Percentiles rank a stretch among this genome's conserved stretches.
Conservation (phyloP, 768 basidiomycete species). For the Arthromyces matolae region DNA sequence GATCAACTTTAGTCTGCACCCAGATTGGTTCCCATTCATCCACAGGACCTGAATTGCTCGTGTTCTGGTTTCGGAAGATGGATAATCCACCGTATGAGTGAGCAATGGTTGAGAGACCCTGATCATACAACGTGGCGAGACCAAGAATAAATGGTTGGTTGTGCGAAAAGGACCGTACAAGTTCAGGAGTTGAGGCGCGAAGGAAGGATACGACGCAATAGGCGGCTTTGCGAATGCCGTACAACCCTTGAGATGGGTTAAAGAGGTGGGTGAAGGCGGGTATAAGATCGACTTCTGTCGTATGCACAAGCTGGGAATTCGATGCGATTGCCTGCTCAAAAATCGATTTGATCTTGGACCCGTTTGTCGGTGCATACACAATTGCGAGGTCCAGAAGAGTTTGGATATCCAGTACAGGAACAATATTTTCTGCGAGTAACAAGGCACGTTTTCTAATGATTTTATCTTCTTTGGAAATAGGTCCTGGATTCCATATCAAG, state of each 20-base stretch:
- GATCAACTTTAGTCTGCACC: conserved; percentile 68
- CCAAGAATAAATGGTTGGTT: conserved; percentile 50
- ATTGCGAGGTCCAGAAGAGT: conserved; percentile 63
- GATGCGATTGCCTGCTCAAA: conserved; percentile 37
- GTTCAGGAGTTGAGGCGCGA: conserved; percentile 42
- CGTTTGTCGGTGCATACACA: conserved; percentile 44
- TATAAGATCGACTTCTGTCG: conserved; percentile 43
- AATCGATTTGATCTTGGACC: conserved; percentile 41
- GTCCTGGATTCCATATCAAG: conserved; percentile 52
- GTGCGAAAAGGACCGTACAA: conserved; percentile 50
- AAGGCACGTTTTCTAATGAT: conserved; percentile 47
- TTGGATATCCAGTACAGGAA: conserved; percentile 43
- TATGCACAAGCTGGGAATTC: conserved; percentile 28
- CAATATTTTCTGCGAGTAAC: conserved; percentile 54
- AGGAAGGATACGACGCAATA: conserved; percentile 56
- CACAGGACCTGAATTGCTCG: conserved; percentile 29
- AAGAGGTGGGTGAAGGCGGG: conserved; percentile 56
- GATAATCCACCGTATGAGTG: conserved; percentile 58
- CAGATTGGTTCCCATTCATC: conserved; percentile 72
- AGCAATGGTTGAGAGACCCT: conserved; percentile 51
- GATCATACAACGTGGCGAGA: conserved; percentile 58
- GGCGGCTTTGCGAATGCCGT: conserved; percentile 60
- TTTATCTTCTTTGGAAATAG: conserved; percentile 36
- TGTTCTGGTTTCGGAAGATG: conserved; percentile 22
- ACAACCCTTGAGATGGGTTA: conserved; percentile 47